These are phyloP conservation scores for Lasiodiplodia theobromae DNA, from an alignment of 2,329 filamentous ascomycete genomes.

Conservation along the genomic window DNA sequence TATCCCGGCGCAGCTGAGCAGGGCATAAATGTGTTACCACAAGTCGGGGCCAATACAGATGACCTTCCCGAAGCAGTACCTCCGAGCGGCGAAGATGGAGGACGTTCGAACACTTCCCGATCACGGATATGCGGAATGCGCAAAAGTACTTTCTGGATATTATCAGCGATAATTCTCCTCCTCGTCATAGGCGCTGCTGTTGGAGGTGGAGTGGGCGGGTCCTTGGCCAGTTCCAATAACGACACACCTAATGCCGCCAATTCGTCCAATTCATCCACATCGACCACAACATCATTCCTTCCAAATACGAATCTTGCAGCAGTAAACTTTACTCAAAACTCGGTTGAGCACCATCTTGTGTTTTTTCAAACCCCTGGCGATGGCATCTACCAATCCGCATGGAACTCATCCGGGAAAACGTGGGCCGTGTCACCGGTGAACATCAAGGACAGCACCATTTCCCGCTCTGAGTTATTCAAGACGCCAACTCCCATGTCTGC, in stretches of 20 bases:
- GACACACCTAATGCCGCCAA: neutral
- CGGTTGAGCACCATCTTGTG: neutral
- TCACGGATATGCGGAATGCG: neutral
- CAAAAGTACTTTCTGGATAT: neutral
- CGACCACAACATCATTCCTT: neutral
- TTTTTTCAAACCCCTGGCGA: neutral
- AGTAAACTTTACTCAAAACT: neutral
- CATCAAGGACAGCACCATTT: neutral
- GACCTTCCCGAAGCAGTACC: neutral
- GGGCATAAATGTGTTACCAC: neutral
- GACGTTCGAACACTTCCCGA: too few relatives aligned
- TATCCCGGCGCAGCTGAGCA: neutral
- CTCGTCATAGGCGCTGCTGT: neutral
- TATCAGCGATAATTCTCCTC: neutral
- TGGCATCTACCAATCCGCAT: conserved; percentile 10
- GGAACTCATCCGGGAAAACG: conserved; percentile 3
- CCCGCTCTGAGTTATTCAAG: conserved; percentile 11
- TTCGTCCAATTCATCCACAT: neutral
- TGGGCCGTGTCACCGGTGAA: neutral
- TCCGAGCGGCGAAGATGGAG: too few relatives aligned
- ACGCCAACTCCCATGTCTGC: neutral
- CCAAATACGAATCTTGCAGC: conserved; percentile 2
- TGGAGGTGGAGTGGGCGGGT: neutral
- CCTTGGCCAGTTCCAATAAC: neutral
- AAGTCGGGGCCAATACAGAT: neutral